Base-by-base conservation (phyloP, 371 early-diverging fungal genomes). In the Entomophthora muscae region DNA sequence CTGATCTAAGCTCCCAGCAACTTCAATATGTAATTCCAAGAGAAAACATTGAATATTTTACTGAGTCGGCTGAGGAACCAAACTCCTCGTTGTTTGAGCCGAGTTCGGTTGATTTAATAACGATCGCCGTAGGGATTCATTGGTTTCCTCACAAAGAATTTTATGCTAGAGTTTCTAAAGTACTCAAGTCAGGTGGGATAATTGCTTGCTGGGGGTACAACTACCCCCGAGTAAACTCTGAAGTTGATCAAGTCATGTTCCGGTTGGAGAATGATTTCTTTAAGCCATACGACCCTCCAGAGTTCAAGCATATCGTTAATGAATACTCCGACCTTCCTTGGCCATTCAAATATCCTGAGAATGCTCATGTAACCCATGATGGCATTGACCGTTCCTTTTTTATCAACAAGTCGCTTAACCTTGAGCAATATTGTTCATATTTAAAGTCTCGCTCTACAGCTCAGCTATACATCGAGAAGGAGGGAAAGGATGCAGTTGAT, bases 101-200 rank as follows among this genome's bases (percentile, higher is more conserved):
- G 12, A 61, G 31, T 26, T 61, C 61, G 3, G 42, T 61, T 32
- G 61, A 61, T 33, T 61, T 61, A 61, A 33, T 61, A 31, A 61
- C 61, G 7, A 23, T 61, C 30, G 61, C 61, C 3, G 61, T 61
- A 23, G 61, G 17, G 10, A 13, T 61, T 5, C 61, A 61, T 30
- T 61, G 61, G 61, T 28, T 61, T 30, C 61, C 61, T 7, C 42
- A 22, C 10, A 24, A 61, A 7, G 26, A 30, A 33, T 61, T 61
- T 26, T 61, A 61, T 33, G 32, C 5, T 1, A 5, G 61, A 33
- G 61, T 61, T 13, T 32, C 30, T 22, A 61, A 61, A 33, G 61
- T 61, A 42, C 42, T 61, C n/a, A 61, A 61, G 26, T 13, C 32
- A 32, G 30, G 23, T 22, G 61, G 61, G 3, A 33, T 61, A n/a